A percentile compares a stretch with the other conserved stretches of the same genome.
These are phyloP conservation scores for Lachnellula willkommii DNA, from an alignment of 2,329 filamentous ascomycete genomes.

Conservation along the genomic window DNA sequence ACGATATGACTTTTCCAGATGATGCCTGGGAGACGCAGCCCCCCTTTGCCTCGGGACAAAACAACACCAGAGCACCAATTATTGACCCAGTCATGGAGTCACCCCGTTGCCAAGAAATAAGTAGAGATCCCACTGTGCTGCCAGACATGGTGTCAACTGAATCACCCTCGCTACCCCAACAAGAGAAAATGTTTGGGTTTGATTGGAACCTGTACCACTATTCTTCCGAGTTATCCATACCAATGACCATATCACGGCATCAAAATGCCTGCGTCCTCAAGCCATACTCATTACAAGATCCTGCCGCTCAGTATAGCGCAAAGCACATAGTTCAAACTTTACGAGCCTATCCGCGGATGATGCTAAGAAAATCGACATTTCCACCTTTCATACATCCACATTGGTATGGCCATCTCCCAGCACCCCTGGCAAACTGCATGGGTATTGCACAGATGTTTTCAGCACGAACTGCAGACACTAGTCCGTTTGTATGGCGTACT, in stretches of 20 bases:
- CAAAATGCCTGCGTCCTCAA: conserved; percentile 20
- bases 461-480: conserved; percentile 16
- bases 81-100: background rate
- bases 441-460: conserved; percentile 24
- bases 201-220: background rate
- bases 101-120: background rate
- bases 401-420: conserved; percentile 4
- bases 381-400: conserved; percentile 25
- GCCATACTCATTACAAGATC: background rate
- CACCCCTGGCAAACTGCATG: conserved; percentile 21
- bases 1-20: background rate
- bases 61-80: background rate
- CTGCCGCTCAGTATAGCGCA: conserved; percentile 10
- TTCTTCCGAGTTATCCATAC: background rate
- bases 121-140: background rate
- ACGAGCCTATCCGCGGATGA: conserved; percentile 20
- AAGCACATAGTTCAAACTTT: conserved; percentile 9
- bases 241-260: background rate
- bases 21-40: background rate
- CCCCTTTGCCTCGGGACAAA: background rate
- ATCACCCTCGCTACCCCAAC: background rate
- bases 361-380: conserved; percentile 23
- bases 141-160: background rate
- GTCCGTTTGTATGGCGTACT: conserved; percentile 14
- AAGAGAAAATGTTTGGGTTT: background rate